phyloP scores from a whole-genome alignment of 371 early-diverging fungal genomes.

The Apophysomyces trapeziformis region DNA sequence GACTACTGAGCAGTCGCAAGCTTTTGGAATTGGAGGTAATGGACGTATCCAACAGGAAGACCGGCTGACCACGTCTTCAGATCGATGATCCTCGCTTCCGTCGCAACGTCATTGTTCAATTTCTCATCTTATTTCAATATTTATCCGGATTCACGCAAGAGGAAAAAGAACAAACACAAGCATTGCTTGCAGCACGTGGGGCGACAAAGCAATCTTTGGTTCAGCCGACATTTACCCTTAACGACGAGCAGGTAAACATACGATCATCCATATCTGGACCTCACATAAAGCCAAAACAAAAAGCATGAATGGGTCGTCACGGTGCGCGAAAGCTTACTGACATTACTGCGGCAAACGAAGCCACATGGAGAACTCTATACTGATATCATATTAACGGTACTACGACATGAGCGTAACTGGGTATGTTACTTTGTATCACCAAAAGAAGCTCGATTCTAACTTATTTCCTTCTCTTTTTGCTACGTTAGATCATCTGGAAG shows the following conservation, averaged over 20 bases:
- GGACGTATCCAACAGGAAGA: not conserved
- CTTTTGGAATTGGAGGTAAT: constrained; percentile 73
- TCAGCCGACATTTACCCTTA: constrained; percentile 34
- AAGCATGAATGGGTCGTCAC: constrained; percentile 40
- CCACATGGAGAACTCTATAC: constrained; percentile 54
- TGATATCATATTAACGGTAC: constrained; percentile 42
- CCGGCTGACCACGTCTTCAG: constrained; percentile 26
- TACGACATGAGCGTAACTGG: constrained; percentile 51
- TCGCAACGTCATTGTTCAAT: constrained; percentile 81
- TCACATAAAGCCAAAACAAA: not conserved
- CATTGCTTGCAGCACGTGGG: constrained; percentile 32
- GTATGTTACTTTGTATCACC: constrained; percentile 16
- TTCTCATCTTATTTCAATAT: constrained; percentile 74
- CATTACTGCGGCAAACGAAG: constrained; percentile 34
- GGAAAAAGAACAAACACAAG: constrained; percentile 45
- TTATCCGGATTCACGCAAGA: constrained; percentile 43
- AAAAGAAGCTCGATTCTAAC: not conserved
- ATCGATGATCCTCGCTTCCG: constrained; percentile 71
- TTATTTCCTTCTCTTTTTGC: not conserved
- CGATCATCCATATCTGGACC: not conserved
- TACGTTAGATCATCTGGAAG: constrained; percentile 49
- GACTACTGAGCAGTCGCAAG: constrained; percentile 72
- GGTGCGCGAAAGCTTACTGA: constrained; percentile 22
- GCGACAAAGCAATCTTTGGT: constrained; percentile 40
- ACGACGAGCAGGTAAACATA: constrained; percentile 36